Percentiles rank a stretch among this genome's conserved stretches.
phyloP scores from a whole-genome alignment of 179 eudicot species.

The Actinidia polygama region DNA sequence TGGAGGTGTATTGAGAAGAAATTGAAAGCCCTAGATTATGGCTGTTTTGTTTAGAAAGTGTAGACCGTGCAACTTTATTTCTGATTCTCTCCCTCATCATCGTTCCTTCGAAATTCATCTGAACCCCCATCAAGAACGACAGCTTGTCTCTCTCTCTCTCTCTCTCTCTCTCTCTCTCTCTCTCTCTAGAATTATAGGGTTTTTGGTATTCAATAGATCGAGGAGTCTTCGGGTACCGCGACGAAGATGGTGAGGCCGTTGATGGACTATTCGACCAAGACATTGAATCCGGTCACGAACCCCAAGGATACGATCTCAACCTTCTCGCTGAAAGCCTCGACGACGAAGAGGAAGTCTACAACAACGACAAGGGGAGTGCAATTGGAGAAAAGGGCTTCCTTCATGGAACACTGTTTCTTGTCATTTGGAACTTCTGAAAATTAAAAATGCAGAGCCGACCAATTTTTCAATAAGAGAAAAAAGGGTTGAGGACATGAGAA shows the following conservation, averaged over 20 bases:
- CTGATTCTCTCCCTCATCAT: too few relatives aligned
- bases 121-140: too few relatives aligned
- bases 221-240: slow-evolving; percentile 42
- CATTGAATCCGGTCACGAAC: slow-evolving; percentile 47
- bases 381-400: slow-evolving; percentile 57
- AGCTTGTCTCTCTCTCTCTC: too few relatives aligned
- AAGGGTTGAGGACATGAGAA: slow-evolving; percentile 92
- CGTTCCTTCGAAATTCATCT: too few relatives aligned
- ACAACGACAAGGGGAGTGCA: slow-evolving; percentile 41
- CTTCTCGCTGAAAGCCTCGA: slow-evolving; percentile 37
- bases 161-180: neutral
- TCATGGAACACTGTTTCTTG: neutral
- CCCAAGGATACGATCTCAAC: slow-evolving; percentile 31
- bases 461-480: slow-evolving; percentile 88
- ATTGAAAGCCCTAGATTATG: too few relatives aligned
- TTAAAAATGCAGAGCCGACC: slow-evolving; percentile 74
- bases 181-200: slow-evolving; percentile 24
- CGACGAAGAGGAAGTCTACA: slow-evolving; percentile 41
- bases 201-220: slow-evolving; percentile 4
- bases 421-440: neutral
- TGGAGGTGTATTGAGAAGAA: too few relatives aligned
- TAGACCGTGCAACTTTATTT: too few relatives aligned
- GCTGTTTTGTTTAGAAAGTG: too few relatives aligned
- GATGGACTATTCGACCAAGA: slow-evolving; percentile 66
- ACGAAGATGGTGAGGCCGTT: slow-evolving; percentile 85